phyloP scores from a whole-genome alignment of 2,329 filamentous ascomycete genomes.

The Pseudocercospora crystallina region DNA sequence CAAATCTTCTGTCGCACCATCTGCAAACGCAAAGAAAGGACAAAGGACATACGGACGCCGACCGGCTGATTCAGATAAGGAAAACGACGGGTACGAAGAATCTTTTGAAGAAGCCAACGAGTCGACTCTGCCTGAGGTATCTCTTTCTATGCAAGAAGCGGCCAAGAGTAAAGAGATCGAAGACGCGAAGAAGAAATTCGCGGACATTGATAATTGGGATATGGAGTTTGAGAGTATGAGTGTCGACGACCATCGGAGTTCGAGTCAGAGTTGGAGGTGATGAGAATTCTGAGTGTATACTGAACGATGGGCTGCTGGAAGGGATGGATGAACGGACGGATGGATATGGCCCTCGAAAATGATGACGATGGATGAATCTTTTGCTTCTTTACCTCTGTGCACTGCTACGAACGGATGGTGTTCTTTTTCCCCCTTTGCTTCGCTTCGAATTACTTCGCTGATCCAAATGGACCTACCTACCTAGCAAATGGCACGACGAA shows the following conservation, averaged over 20 bases:
- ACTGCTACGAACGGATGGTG: too few species aligned
- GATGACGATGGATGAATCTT: too few species aligned
- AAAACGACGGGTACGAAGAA: constrained; percentile 38
- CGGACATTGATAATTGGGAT: constrained; percentile 51
- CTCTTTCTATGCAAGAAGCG: constrained; percentile 32
- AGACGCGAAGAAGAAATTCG: constrained; percentile 49
- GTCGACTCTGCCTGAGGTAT: constrained; percentile 21
- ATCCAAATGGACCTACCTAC: too few species aligned
- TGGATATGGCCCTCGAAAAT: too few species aligned
- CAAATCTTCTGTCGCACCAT: constrained; percentile 13
- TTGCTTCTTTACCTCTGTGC: too few species aligned
- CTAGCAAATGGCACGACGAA: too few species aligned
- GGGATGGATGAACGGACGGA: too few species aligned
- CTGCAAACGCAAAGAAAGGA: constrained; percentile 13
- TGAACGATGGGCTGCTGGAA: too few species aligned
- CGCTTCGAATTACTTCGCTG: too few species aligned
- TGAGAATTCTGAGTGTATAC: too few species aligned
- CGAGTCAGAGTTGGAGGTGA: constrained; percentile 35
- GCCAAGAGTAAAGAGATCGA: constrained; percentile 40
- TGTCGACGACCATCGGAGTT: constrained; percentile 40
- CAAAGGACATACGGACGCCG: constrained; percentile 28
- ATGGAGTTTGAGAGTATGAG: constrained; percentile 53
- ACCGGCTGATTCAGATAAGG: constrained; percentile 44
- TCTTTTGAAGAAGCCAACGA: constrained; percentile 30
- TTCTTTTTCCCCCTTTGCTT: too few species aligned